A percentile compares a stretch with the other conserved stretches of the same genome.
Conservation (phyloP, 1,284 basidiomycete genomes). For the Ceratobasidium sp. region DNA sequence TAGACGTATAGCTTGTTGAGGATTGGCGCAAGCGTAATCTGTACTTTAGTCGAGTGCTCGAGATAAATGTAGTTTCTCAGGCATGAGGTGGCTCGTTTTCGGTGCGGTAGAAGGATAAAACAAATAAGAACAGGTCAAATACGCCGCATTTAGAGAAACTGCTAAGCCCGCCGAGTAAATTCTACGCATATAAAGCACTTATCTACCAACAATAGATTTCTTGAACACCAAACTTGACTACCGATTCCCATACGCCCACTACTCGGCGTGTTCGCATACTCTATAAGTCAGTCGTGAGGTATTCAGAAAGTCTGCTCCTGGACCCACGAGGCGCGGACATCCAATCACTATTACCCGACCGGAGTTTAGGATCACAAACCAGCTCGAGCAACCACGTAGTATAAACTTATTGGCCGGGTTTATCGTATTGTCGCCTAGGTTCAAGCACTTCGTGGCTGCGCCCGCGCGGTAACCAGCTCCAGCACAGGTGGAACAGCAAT, state of each 20-base stretch:
- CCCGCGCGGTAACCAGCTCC: conserved; percentile 19
- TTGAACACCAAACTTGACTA: too few relatives aligned
- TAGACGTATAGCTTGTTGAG: background rate
- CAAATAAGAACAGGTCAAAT: too few relatives aligned
- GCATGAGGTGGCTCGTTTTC: too few relatives aligned
- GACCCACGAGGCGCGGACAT: background rate
- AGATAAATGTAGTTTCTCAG: background rate
- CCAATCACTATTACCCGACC: background rate
- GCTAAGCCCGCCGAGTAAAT: too few relatives aligned
- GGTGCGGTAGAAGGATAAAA: too few relatives aligned
- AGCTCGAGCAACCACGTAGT: conserved; percentile 18
- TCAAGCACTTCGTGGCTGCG: background rate
- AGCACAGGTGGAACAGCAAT: background rate
- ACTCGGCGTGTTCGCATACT: background rate
- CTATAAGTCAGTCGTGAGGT: background rate
- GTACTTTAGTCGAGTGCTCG: background rate
- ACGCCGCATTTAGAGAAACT: too few relatives aligned
- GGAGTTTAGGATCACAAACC: background rate
- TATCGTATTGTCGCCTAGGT: conserved; percentile 2
- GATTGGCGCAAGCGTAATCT: background rate
- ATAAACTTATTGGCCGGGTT: background rate
- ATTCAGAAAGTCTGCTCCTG: background rate
- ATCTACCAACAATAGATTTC: too few relatives aligned
- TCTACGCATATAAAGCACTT: too few relatives aligned
- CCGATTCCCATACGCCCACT: background rate